Percentiles rank a stretch among this genome's conserved stretches.
These are phyloP conservation scores for Cochlearia excelsa DNA, from an alignment of 345 rosid species.

Conservation along the genomic window DNA sequence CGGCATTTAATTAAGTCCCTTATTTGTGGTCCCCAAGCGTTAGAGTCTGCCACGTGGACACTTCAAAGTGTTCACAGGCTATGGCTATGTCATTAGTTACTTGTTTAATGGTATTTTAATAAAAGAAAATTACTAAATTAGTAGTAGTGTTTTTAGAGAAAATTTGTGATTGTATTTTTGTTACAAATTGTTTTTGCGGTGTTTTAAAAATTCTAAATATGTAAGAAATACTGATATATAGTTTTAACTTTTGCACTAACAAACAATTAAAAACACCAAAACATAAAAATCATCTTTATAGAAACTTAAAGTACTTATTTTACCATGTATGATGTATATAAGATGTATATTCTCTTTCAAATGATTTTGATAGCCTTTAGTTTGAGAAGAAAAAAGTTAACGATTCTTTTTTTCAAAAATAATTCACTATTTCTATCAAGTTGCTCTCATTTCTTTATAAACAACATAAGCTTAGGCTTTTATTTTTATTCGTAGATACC, in stretches of 20 bases:
- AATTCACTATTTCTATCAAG: conserved; percentile 25
- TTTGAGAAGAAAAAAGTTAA: conserved; percentile 22
- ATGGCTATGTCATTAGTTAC: conserved; percentile 18
- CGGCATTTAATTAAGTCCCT: neutral
- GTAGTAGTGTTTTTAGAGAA: too few species aligned
- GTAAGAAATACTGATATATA: too few species aligned
- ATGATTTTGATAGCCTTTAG: neutral
- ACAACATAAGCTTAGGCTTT: conserved; percentile 17
- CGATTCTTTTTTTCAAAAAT: conserved; percentile 30
- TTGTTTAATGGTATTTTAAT: neutral
- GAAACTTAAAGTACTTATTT: too few species aligned
- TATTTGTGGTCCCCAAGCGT: conserved; percentile 23
- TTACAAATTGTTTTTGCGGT: too few species aligned
- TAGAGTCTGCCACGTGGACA: conserved; percentile 19
- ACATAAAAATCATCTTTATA: too few species aligned
- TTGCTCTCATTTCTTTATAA: conserved; percentile 18
- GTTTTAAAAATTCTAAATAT: too few species aligned
- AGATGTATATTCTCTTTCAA: neutral
- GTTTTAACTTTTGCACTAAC: too few species aligned
- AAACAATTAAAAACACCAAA: too few species aligned
- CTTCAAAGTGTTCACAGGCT: conserved; percentile 1
- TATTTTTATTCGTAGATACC: conserved; percentile 16
- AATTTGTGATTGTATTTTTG: too few species aligned
- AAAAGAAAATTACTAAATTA: too few species aligned
- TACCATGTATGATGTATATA: too few species aligned